Base-by-base conservation (phyloP, 1,284 basidiomycete species). In the Mrakiaceae sp. region DNA sequence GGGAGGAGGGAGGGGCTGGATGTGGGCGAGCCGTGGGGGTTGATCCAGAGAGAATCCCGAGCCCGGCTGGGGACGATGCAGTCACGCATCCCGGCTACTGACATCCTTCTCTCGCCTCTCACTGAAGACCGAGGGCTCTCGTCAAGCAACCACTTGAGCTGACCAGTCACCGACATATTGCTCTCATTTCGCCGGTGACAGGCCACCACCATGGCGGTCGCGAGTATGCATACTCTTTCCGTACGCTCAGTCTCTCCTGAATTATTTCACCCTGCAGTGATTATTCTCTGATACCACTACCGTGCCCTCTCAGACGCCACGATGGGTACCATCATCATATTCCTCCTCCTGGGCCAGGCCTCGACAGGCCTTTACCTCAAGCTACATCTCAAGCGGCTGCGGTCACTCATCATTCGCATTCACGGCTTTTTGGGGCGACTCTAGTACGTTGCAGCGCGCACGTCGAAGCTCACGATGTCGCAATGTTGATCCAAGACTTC, bases 381-480 rank as follows among this genome's bases (percentile, higher is more conserved):
- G 52, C 51, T 56, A 10, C 65, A 66, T 47, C 16, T 63, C 9
- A 5, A 53, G 3, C 62, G 53, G 9, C 49, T 66, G 40, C 57
- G 65, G 1, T 39, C 42, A 9, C 14, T 60, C 14, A 51, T 58
- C 43, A 46, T 63, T 5, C 42, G 55, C 16, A 14, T 59, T 7
- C 65, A 66, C 49, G 60, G 56, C 11, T 16, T 60, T n/a, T 50
- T 62, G n/a, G 65, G 65, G 3, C 51, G 65, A 4, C 57, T 66
- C 3, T 66, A 63, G 27, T 27, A 27, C 27, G 27, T 27, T 27
- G 27, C 27, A 27, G 27, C 27, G 27, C 27, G 27, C 27, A 27
- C 27, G 27, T 27, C 27, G 27, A 27, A 27, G 27, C 27, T 27
- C 27, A 27, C 27, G 27, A 27, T 2, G 27, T 27, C 27, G 27